Base-by-base conservation (phyloP, 371 early-diverging fungal genomes). In the Mucor irregularis region DNA sequence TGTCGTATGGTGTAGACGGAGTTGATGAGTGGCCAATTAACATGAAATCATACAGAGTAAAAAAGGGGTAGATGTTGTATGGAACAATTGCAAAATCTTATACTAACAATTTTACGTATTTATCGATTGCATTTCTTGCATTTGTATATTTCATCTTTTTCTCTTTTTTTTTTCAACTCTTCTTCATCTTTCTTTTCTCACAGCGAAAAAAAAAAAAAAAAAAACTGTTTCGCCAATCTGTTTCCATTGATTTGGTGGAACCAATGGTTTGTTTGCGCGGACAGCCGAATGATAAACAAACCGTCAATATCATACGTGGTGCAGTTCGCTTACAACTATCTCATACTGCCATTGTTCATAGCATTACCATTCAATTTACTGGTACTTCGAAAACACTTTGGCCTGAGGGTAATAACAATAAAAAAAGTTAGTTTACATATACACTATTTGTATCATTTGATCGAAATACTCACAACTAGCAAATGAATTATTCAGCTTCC, bases 331-430 rank as follows among this genome's bases (percentile, higher is more conserved):
- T 75, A 30, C 39, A 60, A 29, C 46, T 64, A 21, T 50, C 62
- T 21, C 62, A 61, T 22, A 48, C 66, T 3, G 28, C 47, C 9
- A 45, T 62, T 35, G 54, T 75, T 9, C 63, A 71, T 19, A 49
- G 58, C 19, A 60, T 75, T 45, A 66, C 58, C 5, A 48, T 75
- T n/a, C 64, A 67, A 28, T 71, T 75, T 25, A 42, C 71, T 40
- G 75, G 75, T 4, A 56, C 61, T n/a, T 69, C 69, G 16, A 75
- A 71, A 49, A 75, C 75, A 16, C 28, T 71, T 0, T 75, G 75
- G 75, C 75, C 75, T 14, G 75, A 71, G 67, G 71, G 72, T 69
- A 57, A 29, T n/a, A 28, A 17, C 26, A 25, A 45, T 2, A 29
- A 16, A 4, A 45, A 17, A 42, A 24, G 1, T 6, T 25, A 11